These are phyloP conservation scores for Apophysomyces elegans DNA, from an alignment of 371 early-diverging fungal species.

Conservation along the genomic window DNA sequence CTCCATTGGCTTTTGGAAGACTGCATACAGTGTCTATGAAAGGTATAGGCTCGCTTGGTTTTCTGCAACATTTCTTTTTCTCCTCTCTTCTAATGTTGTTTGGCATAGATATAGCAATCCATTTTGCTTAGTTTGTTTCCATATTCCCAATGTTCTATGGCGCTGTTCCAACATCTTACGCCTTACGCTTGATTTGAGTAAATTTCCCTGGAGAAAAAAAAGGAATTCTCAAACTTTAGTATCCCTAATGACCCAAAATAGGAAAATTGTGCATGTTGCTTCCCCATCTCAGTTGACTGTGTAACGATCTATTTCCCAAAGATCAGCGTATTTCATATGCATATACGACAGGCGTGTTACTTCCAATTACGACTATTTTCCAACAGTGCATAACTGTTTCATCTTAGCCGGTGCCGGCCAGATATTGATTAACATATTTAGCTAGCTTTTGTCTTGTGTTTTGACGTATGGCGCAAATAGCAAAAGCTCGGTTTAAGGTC, in stretches of 20 bases:
- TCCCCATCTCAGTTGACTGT: neutral
- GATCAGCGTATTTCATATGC: no score
- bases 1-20: neutral
- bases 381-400: neutral
- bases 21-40: no score
- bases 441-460: neutral
- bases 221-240: neutral
- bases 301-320: neutral
- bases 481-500: neutral
- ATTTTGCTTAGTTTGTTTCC: neutral
- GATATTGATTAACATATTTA: neutral
- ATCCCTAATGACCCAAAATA: neutral
- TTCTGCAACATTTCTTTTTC: neutral
- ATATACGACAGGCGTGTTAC: no score
- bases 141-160: slow-evolving; percentile 1
- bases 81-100: no score
- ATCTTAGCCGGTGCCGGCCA: neutral
- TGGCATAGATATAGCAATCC: neutral
- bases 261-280: slow-evolving; percentile 1
- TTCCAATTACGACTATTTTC: no score
- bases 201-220: slow-evolving; percentile 6
- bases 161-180: neutral
- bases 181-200: neutral
- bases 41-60: neutral
- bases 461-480: neutral